phyloP scores from a whole-genome alignment of 2,329 filamentous ascomycete species.

The Exophiala sp. region DNA sequence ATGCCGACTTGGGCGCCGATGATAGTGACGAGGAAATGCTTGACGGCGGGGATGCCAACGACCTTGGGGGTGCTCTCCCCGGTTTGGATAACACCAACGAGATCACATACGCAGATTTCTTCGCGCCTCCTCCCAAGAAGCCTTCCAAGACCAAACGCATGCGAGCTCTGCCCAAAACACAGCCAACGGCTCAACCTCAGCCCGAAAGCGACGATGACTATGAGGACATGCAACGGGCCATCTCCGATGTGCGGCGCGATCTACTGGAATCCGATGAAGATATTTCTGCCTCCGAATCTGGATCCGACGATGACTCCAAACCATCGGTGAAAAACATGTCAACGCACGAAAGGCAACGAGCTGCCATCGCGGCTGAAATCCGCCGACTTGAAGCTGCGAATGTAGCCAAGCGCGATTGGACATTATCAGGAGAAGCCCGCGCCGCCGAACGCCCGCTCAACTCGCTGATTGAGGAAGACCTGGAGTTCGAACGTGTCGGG shows the following conservation, averaged over 20 bases:
- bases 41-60: slow-evolving; percentile 45
- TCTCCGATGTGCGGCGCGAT: slow-evolving; percentile 80
- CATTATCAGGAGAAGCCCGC: slow-evolving; percentile 77
- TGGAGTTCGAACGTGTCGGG: slow-evolving; percentile 91
- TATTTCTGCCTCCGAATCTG: slow-evolving; percentile 57
- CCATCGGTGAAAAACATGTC: slow-evolving; percentile 44
- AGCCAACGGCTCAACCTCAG: slow-evolving; percentile 42
- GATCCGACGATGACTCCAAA: slow-evolving; percentile 20
- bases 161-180: slow-evolving; percentile 51
- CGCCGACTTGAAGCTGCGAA: slow-evolving; percentile 82
- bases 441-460: slow-evolving; percentile 79
- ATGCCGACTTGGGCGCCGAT: slow-evolving; percentile 64
- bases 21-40: slow-evolving; percentile 59
- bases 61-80: slow-evolving; percentile 52
- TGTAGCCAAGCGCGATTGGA: slow-evolving; percentile 86
- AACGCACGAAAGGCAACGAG: slow-evolving; percentile 78
- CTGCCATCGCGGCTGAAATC: slow-evolving; percentile 82
- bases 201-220: slow-evolving; percentile 43
- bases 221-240: slow-evolving; percentile 71
- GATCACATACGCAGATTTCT: slow-evolving; percentile 88
- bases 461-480: slow-evolving; percentile 85
- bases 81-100: slow-evolving; percentile 73
- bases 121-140: slow-evolving; percentile 75
- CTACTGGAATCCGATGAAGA: slow-evolving; percentile 70
- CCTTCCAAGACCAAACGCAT: slow-evolving; percentile 51